A percentile compares a stretch with the other conserved stretches of the same genome.
phyloP scores from a whole-genome alignment of 83 land plant species.

The Larix sibirica region DNA sequence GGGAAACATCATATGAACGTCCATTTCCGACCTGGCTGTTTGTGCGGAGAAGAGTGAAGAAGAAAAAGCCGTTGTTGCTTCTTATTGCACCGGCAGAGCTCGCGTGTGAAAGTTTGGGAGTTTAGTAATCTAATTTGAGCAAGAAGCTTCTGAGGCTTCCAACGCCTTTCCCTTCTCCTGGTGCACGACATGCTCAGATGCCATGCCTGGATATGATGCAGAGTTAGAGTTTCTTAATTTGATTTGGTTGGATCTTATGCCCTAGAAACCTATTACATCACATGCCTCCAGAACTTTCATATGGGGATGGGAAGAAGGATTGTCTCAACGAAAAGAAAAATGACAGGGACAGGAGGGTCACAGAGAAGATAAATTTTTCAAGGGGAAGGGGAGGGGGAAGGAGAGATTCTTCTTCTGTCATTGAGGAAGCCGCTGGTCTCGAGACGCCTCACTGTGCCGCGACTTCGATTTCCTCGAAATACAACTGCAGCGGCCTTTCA shows the following conservation, averaged over 20 bases:
- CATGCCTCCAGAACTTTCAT: slow-evolving; percentile 3
- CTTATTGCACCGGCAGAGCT: not conserved
- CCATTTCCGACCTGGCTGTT: not conserved
- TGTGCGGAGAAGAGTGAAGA: not conserved
- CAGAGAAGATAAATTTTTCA: slow-evolving; percentile 1
- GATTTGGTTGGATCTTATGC: not conserved
- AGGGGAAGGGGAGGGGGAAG: not conserved
- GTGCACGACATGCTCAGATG: not conserved
- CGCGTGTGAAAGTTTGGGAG: not conserved
- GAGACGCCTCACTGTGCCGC: not conserved
- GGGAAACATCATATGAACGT: not conserved
- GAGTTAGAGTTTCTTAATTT: no score
- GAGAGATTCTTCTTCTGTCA: no score
- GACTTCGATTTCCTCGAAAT: not conserved
- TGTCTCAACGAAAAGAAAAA: not conserved
- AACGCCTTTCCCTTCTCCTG: no score
- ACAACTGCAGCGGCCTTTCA: not conserved
- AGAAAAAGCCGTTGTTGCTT: not conserved
- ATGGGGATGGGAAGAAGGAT: not conserved
- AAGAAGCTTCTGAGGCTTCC: not conserved
- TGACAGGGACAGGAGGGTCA: not conserved
- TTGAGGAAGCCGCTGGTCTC: not conserved
- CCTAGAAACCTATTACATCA: not conserved
- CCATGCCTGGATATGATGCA: no score
- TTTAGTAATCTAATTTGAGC: not conserved